A percentile compares a stretch with the other conserved stretches of the same genome.
Conservation (phyloP, 352 stramenopile genomes). For the Saprolegnia parasitica region DNA sequence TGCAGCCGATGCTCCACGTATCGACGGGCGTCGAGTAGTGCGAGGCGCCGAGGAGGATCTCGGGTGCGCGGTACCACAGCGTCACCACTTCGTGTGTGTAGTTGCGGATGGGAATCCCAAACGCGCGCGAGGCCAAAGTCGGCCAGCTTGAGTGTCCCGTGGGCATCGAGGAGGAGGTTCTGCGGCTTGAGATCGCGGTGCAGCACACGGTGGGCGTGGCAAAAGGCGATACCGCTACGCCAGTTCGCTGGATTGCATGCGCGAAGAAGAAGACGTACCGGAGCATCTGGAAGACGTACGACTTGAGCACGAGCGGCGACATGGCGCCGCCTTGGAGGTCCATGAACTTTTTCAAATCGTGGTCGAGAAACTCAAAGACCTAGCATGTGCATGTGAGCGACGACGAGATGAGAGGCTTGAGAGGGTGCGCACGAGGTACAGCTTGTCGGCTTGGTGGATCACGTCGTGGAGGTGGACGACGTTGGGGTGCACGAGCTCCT, state of each 20-base stretch:
- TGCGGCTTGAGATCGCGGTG: constrained; percentile 98
- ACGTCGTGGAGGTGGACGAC: constrained; percentile 86
- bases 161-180: constrained; percentile 90
- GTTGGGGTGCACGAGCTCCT: constrained; percentile 94
- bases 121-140: constrained; percentile 90
- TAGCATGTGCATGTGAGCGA: neutral
- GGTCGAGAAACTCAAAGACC: constrained; percentile 83
- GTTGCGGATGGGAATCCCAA: constrained; percentile 75
- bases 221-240: constrained; percentile 81
- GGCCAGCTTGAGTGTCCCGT: constrained; percentile 87
- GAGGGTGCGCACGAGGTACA: constrained; percentile 51
- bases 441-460: constrained; percentile 80
- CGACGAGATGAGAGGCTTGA: neutral
- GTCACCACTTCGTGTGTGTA: constrained; percentile 96
- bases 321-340: constrained; percentile 85
- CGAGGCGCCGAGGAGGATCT: constrained; percentile 92
- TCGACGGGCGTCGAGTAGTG: constrained; percentile 93
- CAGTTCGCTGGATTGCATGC: neutral
- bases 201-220: constrained; percentile 94
- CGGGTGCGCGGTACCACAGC: constrained; percentile 93
- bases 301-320: constrained; percentile 62
- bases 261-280: constrained; percentile 26
- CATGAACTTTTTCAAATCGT: constrained; percentile 86
- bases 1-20: constrained; percentile 90
- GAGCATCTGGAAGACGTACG: constrained; percentile 76